Evolutionary conservation across 495 filamentous ascomycete genomes (phyloP), one percentile per base, ranked within the genome.

Genomic region (Penicillium paxilli): DNA sequence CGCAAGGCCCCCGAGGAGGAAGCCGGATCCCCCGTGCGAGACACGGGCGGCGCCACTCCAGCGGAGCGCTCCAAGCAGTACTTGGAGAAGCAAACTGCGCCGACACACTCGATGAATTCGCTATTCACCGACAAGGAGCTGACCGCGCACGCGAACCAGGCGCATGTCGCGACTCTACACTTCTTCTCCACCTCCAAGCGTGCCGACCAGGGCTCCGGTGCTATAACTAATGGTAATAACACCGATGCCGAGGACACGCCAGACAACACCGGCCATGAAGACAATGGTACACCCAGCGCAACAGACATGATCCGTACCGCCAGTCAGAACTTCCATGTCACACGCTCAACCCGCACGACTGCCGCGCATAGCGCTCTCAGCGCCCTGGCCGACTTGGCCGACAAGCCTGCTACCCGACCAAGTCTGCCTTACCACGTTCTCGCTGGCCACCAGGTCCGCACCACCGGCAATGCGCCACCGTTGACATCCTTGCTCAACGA

Each of bases 91-190:
- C 66, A 68, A 57, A 58, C 64, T 30, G 69, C 76, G 4, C 72
- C 85, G 38, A 61, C 84, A 1, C 94, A 91, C 70, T 90, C 87
- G 41, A 85, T 98, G 53, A 87, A 96, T 47, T 89, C 91, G 52
- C 83, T 98, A 21, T 97, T 98, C 63, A 96, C 90, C 0, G 92
- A 96, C 55, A 96, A 93, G 72, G 93, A 98, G 69, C 83, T 97
- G 11, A 80, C 83, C 24, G 78, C 89, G 69, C 85, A 86, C 4
- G 86, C 88, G 38, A 89, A 90, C 58, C 71, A 81, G 23, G 87
- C 90, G 0, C 86, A 87, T 40, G 64, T 90, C 19, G 86, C 86
- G 9, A 81, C 88, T 57, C 60, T 82, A 65, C 73, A 82, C 75
- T 67, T 76, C 75, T 74, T 78, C 66, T 73, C 69, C 30, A 66